Conservation (phyloP, 2,329 filamentous ascomycete species). For the Alternaria triticimaculans region DNA sequence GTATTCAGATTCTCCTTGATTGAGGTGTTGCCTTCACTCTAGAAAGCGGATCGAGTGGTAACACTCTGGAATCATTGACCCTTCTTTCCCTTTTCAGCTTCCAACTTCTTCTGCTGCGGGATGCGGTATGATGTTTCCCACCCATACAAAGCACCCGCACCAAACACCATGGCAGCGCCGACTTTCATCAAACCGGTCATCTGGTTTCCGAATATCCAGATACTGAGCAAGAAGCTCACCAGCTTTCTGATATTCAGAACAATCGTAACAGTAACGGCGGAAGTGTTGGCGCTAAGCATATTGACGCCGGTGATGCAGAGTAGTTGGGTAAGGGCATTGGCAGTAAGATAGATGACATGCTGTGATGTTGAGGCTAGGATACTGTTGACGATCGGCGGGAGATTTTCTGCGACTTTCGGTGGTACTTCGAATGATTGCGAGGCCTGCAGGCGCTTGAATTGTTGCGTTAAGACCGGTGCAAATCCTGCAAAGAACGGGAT, state of each 20-base stretch:
- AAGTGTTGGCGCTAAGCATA: constrained; percentile 84
- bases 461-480: constrained; percentile 66
- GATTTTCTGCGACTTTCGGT: constrained; percentile 33
- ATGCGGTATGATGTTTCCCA: constrained; percentile 67
- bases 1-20: background rate
- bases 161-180: constrained; percentile 86
- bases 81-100: constrained; percentile 33
- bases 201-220: constrained; percentile 90
- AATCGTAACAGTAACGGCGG: constrained; percentile 93
- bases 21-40: background rate
- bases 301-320: constrained; percentile 96
- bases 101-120: constrained; percentile 47
- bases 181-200: constrained; percentile 77
- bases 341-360: constrained; percentile 72
- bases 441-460: constrained; percentile 67
- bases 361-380: constrained; percentile 59
- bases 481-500: constrained; percentile 79
- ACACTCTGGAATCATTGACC: constrained; percentile 21
- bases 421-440: constrained; percentile 65
- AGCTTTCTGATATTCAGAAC: constrained; percentile 95
- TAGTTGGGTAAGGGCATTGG: constrained; percentile 90
- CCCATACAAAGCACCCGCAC: constrained; percentile 88
- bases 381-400: constrained; percentile 39
- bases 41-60: background rate
- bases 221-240: constrained; percentile 87